phyloP scores from a whole-genome alignment of 805 yeast species.

The Isabelozyma gotoi region DNA sequence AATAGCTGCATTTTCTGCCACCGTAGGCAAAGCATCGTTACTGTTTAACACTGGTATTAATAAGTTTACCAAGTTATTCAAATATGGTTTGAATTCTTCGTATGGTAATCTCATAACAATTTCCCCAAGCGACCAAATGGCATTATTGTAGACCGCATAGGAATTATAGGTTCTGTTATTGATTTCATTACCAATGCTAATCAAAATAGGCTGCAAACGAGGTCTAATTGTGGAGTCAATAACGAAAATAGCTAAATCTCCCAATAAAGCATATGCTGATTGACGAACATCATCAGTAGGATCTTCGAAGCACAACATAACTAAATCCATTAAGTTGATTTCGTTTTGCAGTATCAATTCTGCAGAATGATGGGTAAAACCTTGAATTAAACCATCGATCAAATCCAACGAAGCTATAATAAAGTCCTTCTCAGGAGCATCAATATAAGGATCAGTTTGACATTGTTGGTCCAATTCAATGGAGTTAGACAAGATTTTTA shows the following conservation, averaged over 20 bases:
- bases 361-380: slow-evolving; percentile 63
- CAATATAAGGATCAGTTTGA: slow-evolving; percentile 62
- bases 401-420: slow-evolving; percentile 86
- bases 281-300: slow-evolving; percentile 87
- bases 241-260: slow-evolving; percentile 77
- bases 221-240: slow-evolving; percentile 47
- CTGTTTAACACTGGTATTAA: slow-evolving; percentile 61
- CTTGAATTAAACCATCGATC: slow-evolving; percentile 91
- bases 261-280: slow-evolving; percentile 83
- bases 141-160: slow-evolving; percentile 76
- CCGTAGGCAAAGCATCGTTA: slow-evolving; percentile 56
- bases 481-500: slow-evolving; percentile 65
- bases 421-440: slow-evolving; percentile 86
- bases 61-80: slow-evolving; percentile 52
- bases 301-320: slow-evolving; percentile 73
- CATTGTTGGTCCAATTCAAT: slow-evolving; percentile 65
- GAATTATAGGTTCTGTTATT: slow-evolving; percentile 49
- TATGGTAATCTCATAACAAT: slow-evolving; percentile 59
- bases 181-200: slow-evolving; percentile 70
- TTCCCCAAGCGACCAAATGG: slow-evolving; percentile 94
- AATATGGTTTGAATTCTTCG: slow-evolving; percentile 49
- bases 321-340: slow-evolving; percentile 53
- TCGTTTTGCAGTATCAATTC: slow-evolving; percentile 48
- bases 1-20: slow-evolving; percentile 84
- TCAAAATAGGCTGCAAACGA: slow-evolving; percentile 51